These are phyloP conservation scores for Echinochloa phyllopogon DNA, from an alignment of 176 grass and related monocot species.

Conservation along the genomic window DNA sequence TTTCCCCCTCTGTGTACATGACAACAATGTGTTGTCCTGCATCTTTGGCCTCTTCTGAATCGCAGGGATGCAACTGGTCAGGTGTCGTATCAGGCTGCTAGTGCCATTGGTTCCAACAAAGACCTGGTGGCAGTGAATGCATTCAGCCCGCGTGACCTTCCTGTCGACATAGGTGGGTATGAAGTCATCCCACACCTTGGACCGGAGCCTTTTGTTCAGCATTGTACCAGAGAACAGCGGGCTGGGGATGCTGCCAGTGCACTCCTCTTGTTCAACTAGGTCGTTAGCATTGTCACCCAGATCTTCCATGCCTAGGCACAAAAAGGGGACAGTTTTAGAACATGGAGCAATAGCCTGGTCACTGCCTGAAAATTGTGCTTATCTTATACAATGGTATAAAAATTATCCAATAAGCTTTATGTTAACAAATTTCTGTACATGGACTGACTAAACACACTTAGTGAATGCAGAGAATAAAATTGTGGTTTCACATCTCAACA, in stretches of 20 bases:
- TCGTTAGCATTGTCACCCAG: neutral
- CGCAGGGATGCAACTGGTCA: neutral
- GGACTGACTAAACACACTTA: neutral
- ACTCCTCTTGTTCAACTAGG: neutral
- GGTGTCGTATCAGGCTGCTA: slow-evolving; percentile 27
- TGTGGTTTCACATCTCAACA: neutral
- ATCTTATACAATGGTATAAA: neutral
- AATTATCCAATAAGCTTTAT: neutral
- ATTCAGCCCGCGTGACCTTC: neutral
- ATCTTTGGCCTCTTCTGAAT: neutral
- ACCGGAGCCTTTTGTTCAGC: slow-evolving; percentile 20
- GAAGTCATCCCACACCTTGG: slow-evolving; percentile 22
- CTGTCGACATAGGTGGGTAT: slow-evolving; percentile 4
- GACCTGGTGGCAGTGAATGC: slow-evolving; percentile 19
- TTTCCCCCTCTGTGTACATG: neutral
- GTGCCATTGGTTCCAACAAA: slow-evolving; percentile 26
- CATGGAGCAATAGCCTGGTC: neutral
- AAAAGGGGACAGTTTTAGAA: neutral
- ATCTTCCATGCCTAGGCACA: slow-evolving; percentile 12
- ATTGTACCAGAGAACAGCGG: neutral
- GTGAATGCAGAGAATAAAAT: neutral
- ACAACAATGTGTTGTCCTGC: neutral
- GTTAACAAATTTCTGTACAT: neutral
- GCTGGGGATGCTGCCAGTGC: slow-evolving; percentile 8
- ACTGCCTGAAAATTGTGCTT: neutral